phyloP scores from a whole-genome alignment of 805 yeast genomes.

The Pichia phayaonensis region DNA sequence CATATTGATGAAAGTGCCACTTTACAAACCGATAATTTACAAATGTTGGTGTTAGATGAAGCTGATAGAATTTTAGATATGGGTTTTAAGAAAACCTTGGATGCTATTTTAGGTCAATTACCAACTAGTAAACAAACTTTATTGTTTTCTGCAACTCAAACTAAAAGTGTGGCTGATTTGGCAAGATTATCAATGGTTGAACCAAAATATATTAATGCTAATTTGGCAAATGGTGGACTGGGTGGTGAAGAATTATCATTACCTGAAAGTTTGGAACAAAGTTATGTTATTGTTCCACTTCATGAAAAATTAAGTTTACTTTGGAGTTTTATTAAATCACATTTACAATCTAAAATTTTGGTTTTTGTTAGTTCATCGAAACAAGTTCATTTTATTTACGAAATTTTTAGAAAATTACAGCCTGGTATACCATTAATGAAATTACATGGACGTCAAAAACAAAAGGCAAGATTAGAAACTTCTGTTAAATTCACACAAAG shows the following conservation, averaged over 20 bases:
- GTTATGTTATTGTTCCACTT: constrained; percentile 61
- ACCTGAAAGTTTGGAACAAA: constrained; percentile 81
- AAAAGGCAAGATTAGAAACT: constrained; percentile 80
- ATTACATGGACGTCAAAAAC: constrained; percentile 85
- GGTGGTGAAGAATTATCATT: constrained; percentile 33
- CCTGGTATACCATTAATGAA: constrained; percentile 88
- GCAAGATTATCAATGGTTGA: constrained; percentile 68
- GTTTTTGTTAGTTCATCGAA: constrained; percentile 84
- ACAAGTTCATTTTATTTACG: constrained; percentile 86
- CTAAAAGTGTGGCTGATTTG: constrained; percentile 71
- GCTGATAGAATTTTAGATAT: constrained; percentile 90
- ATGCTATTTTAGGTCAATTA: constrained; percentile 67
- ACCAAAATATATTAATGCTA: constrained; percentile 52
- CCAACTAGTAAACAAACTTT: constrained; percentile 80
- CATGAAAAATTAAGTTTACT: constrained; percentile 79
- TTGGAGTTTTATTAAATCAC: constrained; percentile 82
- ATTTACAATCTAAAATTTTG: constrained; percentile 68
- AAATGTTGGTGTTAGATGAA: constrained; percentile 78
- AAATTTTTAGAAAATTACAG: constrained; percentile 75
- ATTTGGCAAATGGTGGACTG: constrained; percentile 15
- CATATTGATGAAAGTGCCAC: constrained; percentile 87
- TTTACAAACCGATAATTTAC: constrained; percentile 65
- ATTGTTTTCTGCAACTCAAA: constrained; percentile 83
- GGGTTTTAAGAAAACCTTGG: constrained; percentile 83
- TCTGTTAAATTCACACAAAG: constrained; percentile 70